phyloP scores from a whole-genome alignment of 2,329 filamentous ascomycete species.

The Lizonia empirigonia region DNA sequence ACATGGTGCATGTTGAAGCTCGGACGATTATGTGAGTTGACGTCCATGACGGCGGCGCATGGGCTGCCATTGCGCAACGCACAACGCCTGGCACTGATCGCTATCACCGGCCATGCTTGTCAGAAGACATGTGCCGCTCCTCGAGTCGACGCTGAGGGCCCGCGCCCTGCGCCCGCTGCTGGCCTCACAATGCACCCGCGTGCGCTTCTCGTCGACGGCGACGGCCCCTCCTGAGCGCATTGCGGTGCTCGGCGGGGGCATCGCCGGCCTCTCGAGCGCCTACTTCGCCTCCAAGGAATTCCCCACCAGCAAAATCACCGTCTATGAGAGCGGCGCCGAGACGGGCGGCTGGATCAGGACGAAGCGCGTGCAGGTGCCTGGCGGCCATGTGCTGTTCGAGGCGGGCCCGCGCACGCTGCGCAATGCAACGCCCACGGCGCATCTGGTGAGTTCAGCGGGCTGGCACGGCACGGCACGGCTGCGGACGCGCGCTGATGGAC shows the following conservation, averaged over 20 bases:
- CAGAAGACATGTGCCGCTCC: slow-evolving; percentile 43
- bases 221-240: slow-evolving; percentile 45
- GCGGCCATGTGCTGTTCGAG: slow-evolving; percentile 75
- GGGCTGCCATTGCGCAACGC: slow-evolving; percentile 14
- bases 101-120: slow-evolving; percentile 46
- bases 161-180: slow-evolving; percentile 27
- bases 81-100: slow-evolving; percentile 15
- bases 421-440: slow-evolving; percentile 70
- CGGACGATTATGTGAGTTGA: slow-evolving; percentile 17
- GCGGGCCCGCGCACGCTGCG: slow-evolving; percentile 80
- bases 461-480: no score
- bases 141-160: slow-evolving; percentile 41
- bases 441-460: slow-evolving; percentile 72
- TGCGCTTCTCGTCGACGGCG: slow-evolving; percentile 28
- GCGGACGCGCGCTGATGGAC: slow-evolving; percentile 22
- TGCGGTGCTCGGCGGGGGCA: slow-evolving; percentile 59
- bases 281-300: slow-evolving; percentile 75
- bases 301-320: slow-evolving; percentile 72
- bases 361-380: slow-evolving; percentile 65
- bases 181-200: slow-evolving; percentile 21
- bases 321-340: slow-evolving; percentile 75
- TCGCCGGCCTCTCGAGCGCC: slow-evolving; percentile 58
- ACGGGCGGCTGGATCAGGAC: slow-evolving; percentile 87
- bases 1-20: slow-evolving; percentile 23
- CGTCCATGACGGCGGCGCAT: slow-evolving; percentile 19